A percentile compares a stretch with the other conserved stretches of the same genome.
Evolutionary conservation across 2,329 filamentous ascomycete species (phyloP).

Genomic region (Aspergillus hortae): DNA sequence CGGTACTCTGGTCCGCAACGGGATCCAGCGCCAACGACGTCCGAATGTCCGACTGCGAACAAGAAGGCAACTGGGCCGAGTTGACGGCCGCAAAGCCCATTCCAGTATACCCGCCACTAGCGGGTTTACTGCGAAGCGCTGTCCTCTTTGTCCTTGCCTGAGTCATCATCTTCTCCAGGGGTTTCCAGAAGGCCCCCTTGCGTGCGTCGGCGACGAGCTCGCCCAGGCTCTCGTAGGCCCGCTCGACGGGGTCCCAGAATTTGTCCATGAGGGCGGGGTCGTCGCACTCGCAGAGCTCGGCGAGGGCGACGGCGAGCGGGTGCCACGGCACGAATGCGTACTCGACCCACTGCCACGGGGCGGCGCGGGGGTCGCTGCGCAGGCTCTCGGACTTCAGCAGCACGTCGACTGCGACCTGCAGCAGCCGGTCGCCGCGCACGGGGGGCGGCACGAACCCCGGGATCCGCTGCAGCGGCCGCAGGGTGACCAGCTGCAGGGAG

Average conservation of each 20-base stretch:
- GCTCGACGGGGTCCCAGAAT: conserved; percentile 24
- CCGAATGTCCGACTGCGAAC: background rate
- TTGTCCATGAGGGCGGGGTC: conserved; percentile 19
- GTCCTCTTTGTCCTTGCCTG: conserved; percentile 18
- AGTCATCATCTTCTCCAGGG: conserved; percentile 28
- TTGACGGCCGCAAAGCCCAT: background rate
- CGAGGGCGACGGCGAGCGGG: conserved; percentile 28
- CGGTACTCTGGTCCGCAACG: background rate
- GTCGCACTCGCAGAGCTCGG: conserved; percentile 29
- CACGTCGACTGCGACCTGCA: conserved; percentile 23
- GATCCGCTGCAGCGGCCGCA: conserved; percentile 26
- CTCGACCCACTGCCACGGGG: conserved; percentile 26
- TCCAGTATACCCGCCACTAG: conserved; percentile 1
- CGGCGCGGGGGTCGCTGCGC: conserved; percentile 17
- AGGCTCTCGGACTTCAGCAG: conserved; percentile 18
- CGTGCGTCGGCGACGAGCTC: conserved; percentile 23
- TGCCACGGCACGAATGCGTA: conserved; percentile 32
- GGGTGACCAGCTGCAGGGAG: conserved; percentile 24
- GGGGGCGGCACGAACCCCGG: conserved; percentile 20
- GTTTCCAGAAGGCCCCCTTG: conserved; percentile 28
- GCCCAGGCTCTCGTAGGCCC: conserved; percentile 21
- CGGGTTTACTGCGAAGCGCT: background rate
- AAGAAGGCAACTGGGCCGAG: conserved; percentile 1
- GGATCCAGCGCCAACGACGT: background rate
- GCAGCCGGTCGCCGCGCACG: conserved; percentile 20